Conservation (phyloP, 139 green algal species). For the Chlorella sp. region DNA sequence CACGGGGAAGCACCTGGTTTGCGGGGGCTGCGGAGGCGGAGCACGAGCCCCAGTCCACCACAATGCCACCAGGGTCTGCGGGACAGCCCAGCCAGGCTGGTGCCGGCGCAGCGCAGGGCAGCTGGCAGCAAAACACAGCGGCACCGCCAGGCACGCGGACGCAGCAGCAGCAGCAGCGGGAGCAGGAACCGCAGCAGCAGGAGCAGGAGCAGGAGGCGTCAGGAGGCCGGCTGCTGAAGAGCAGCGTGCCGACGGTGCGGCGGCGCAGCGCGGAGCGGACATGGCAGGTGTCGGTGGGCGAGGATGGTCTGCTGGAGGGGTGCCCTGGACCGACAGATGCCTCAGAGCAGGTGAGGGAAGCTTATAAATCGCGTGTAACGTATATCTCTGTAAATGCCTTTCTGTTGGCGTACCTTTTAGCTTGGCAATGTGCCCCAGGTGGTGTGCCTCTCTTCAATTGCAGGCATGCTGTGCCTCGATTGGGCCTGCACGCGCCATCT, state of each 20-base stretch:
- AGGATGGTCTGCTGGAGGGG: conserved; percentile 30
- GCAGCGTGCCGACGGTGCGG: conserved; percentile 37
- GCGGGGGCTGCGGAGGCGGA: conserved; percentile 32
- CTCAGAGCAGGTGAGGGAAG: neutral
- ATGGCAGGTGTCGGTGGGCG: conserved; percentile 41
- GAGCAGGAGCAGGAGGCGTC: too few relatives aligned
- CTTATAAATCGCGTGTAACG: too few relatives aligned
- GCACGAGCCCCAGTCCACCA: too few relatives aligned
- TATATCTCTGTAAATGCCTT: too few relatives aligned
- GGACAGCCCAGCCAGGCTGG: too few relatives aligned
- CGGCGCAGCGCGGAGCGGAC: neutral
- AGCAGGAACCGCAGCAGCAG: neutral
- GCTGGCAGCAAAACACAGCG: neutral
- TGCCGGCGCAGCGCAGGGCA: neutral
- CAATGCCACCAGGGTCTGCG: too few relatives aligned
- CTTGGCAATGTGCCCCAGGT: neutral
- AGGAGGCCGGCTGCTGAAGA: neutral
- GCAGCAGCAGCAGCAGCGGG: conserved; percentile 5
- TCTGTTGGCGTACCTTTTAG: too few relatives aligned
- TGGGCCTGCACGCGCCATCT: neutral
- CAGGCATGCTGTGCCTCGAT: neutral
- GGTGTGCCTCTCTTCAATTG: too few relatives aligned
- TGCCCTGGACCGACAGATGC: neutral
- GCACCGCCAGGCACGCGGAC: neutral
- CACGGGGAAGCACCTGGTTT: conserved; percentile 61